Evolutionary conservation across 164 flowering plant genomes (phyloP), one percentile per base, ranked within the genome.

Genomic region (Houttuynia cordata): DNA sequence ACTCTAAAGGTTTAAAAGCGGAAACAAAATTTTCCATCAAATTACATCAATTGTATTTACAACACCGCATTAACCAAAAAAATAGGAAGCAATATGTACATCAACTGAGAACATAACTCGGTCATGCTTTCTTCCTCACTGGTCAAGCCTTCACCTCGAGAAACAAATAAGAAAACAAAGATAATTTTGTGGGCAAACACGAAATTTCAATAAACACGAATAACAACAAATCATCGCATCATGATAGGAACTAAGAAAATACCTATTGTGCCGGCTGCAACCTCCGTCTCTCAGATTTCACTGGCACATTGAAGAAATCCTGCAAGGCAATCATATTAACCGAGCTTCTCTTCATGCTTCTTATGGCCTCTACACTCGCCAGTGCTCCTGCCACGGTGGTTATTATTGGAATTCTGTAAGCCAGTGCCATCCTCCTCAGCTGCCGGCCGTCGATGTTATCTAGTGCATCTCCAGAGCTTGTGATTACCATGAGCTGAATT

Each of bases 391-490:
- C 83, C 21, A 90, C 86, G 4, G 93, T 93, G 30, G 95, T 93
- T 74, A 93, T 83, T 10, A 88, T 72, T 15, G 95, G 99, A 64
- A 90, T 78, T 71, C 85, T 86, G 75, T 88, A 86, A 14, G 88
- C 79, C 62, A 93, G 87, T 47, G 92, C 97, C 97, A 85, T 88
- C 65, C 97, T 80, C 74, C 97, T 82, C 67, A 90, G 78, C 58
- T 74, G 74, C 60, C 85, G 68, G 12, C 97, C 96, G 64, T 90
- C 99, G 59, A 80, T 80, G 72, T 82, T 84, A 68, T 92, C 96
- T 67, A 83, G 76, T 13, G 70, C 63, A 64, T 93, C 99, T n/a
- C 82, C 89, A 1, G 97, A 90, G 72, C 96, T 93, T n/a, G 97
- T 88, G 51, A 93, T 85, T 67, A 93, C 85, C 94, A 90, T 84